Conservation (phyloP, 208 protist genomes). For the Trypanosoma mega region DNA sequence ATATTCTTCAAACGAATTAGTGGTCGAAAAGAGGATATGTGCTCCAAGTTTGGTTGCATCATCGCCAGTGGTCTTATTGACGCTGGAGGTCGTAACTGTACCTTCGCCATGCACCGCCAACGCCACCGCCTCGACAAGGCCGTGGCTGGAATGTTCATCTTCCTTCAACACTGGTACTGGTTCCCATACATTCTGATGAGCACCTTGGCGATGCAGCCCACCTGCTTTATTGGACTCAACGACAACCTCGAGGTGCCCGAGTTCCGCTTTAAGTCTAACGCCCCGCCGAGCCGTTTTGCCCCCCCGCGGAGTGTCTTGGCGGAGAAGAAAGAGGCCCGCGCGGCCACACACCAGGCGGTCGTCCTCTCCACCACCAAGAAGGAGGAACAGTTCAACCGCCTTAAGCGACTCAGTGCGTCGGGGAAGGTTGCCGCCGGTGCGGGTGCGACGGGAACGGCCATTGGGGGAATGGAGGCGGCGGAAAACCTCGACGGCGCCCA, state of each 20-base stretch:
- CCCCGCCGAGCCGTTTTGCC: slow-evolving; percentile 93
- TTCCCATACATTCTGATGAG: slow-evolving; percentile 98
- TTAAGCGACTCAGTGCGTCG: slow-evolving; percentile 36
- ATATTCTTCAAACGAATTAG: slow-evolving; percentile 64
- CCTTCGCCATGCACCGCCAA: slow-evolving; percentile 92
- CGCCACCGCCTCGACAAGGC: slow-evolving; percentile 94
- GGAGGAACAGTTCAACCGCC: slow-evolving; percentile 75
- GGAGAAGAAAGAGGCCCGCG: slow-evolving; percentile 87
- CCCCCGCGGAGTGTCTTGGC: slow-evolving; percentile 79
- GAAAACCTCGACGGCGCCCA: background rate
- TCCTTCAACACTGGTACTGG: slow-evolving; percentile 99
- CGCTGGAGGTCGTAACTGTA: slow-evolving; percentile 97
- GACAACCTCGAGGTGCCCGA: slow-evolving; percentile 95
- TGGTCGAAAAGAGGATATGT: slow-evolving; percentile 95
- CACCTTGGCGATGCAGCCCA: slow-evolving; percentile 96
- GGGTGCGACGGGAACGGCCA: slow-evolving; percentile 3
- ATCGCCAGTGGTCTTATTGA: slow-evolving; percentile 97
- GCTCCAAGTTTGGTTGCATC: slow-evolving; percentile 98
- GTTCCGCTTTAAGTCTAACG: slow-evolving; percentile 92
- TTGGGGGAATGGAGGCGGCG: background rate
- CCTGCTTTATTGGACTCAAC: slow-evolving; percentile 97
- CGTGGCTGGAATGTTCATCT: slow-evolving; percentile 97
- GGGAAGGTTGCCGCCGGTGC: slow-evolving; percentile 1
- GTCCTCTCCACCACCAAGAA: slow-evolving; percentile 88
- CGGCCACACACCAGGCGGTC: slow-evolving; percentile 55